Conservation (phyloP, 1,139 yeast genomes). For the Yamadazyma songkhlaensis region DNA sequence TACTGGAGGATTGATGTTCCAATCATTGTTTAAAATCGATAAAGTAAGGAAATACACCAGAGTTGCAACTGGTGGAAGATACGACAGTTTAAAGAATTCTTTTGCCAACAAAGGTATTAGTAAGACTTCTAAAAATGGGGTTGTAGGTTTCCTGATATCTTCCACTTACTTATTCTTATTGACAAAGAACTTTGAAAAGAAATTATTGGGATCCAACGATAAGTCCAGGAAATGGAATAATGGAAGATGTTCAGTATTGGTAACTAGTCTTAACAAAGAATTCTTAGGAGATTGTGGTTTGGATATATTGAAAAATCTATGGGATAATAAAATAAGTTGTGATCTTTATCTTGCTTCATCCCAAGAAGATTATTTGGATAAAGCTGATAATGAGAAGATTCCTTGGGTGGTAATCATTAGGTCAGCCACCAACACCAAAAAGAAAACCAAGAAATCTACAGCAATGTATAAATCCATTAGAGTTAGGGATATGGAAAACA, state of each 20-base stretch:
- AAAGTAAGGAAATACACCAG: slow-evolving; percentile 41
- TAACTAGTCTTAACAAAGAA: slow-evolving; percentile 61
- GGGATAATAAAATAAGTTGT: slow-evolving; percentile 71
- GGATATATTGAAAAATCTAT: slow-evolving; percentile 57
- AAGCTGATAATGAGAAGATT: slow-evolving; percentile 67
- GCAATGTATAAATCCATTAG: slow-evolving; percentile 65
- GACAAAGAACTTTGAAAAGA: slow-evolving; percentile 31
- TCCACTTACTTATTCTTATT: slow-evolving; percentile 42
- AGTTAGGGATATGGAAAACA: slow-evolving; percentile 58
- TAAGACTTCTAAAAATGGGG: slow-evolving; percentile 40
- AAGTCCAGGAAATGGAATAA: slow-evolving; percentile 27
- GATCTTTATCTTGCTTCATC: slow-evolving; percentile 51
- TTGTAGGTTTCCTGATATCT: slow-evolving; percentile 79
- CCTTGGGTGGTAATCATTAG: slow-evolving; percentile 74
- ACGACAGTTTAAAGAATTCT: slow-evolving; percentile 64
- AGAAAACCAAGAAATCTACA: slow-evolving; percentile 33
- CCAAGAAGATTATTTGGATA: slow-evolving; percentile 66
- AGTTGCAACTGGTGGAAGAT: slow-evolving; percentile 90
- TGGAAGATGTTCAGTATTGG: slow-evolving; percentile 73
- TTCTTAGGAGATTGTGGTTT: slow-evolving; percentile 57
- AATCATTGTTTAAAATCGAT: slow-evolving; percentile 63
- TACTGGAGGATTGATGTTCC: slow-evolving; percentile 82
- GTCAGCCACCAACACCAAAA: slow-evolving; percentile 40
- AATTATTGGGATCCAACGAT: slow-evolving; percentile 19
- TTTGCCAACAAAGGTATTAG: slow-evolving; percentile 19